These are phyloP conservation scores for Pleochaeta shiraiana DNA, from an alignment of 2,329 filamentous ascomycete species.

Conservation along the genomic window DNA sequence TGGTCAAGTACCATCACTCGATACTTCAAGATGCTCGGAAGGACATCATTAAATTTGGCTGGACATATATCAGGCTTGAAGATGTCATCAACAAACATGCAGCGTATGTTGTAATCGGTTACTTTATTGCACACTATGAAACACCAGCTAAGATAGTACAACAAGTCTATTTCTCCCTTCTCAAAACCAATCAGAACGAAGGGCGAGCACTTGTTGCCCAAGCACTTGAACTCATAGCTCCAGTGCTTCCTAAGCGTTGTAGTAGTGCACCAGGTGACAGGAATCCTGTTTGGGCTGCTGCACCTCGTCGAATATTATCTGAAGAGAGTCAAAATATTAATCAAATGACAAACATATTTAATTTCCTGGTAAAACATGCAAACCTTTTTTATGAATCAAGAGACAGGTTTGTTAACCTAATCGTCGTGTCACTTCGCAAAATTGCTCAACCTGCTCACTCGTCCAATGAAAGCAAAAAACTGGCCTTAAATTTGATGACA, in stretches of 20 bases:
- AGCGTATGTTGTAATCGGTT: slow-evolving; percentile 89
- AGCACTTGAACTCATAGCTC: slow-evolving; percentile 84
- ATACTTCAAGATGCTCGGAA: slow-evolving; percentile 83
- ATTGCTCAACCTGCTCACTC: slow-evolving; percentile 66
- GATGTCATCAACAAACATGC: slow-evolving; percentile 99
- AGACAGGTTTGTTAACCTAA: slow-evolving; percentile 73
- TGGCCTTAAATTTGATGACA: slow-evolving; percentile 76
- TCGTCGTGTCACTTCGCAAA: slow-evolving; percentile 75
- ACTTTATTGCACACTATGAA: slow-evolving; percentile 94
- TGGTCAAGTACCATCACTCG: slow-evolving; percentile 84
- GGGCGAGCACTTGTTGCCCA: slow-evolving; percentile 82
- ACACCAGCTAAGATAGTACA: slow-evolving; percentile 90
- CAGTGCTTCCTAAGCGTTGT: slow-evolving; percentile 72
- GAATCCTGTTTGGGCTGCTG: slow-evolving; percentile 71
- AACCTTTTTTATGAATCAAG: slow-evolving; percentile 88
- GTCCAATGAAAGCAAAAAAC: slow-evolving; percentile 76
- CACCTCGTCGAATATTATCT: slow-evolving; percentile 71
- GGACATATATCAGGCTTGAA: slow-evolving; percentile 96
- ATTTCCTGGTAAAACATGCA: slow-evolving; percentile 83
- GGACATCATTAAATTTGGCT: slow-evolving; percentile 97
- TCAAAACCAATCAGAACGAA: slow-evolving; percentile 90
- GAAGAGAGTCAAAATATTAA: slow-evolving; percentile 92
- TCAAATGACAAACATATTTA: slow-evolving; percentile 93
- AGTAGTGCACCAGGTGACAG: slow-evolving; percentile 42
- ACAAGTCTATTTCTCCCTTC: slow-evolving; percentile 78